These are phyloP conservation scores for Amanita pseudoporphyria DNA, from an alignment of 768 basidiomycete species.

Conservation along the genomic window DNA sequence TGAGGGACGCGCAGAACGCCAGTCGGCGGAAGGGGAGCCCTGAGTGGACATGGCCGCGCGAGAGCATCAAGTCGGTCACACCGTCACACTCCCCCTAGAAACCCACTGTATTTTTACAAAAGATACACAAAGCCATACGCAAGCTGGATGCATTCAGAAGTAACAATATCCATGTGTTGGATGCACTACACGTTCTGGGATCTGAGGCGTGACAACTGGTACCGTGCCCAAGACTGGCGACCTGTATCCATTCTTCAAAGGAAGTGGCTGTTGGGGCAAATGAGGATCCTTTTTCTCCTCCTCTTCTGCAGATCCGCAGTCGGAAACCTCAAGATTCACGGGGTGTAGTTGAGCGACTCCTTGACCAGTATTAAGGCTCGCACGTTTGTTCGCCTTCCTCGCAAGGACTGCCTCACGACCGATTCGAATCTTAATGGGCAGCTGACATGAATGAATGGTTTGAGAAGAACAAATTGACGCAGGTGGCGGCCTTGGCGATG, in stretches of 20 bases:
- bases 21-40: conserved; percentile 25
- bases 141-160: not conserved
- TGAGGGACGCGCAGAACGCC: conserved; percentile 76
- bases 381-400: not conserved
- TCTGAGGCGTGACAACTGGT: not conserved
- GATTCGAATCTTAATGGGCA: not conserved
- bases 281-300: not conserved
- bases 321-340: not conserved
- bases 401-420: not conserved
- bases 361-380: not conserved
- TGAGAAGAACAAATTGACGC: not conserved
- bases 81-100: not conserved
- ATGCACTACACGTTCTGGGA: not conserved
- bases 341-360: not conserved
- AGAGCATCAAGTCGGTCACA: conserved; percentile 5
- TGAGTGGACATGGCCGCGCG: conserved; percentile 17
- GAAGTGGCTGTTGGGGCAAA: not conserved
- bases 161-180: conserved; percentile 6
- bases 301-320: not conserved
- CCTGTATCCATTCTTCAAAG: conserved; percentile 4
- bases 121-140: not conserved
- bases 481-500: not conserved
- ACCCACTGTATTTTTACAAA: no score
- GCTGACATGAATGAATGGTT: not conserved
- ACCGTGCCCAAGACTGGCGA: not conserved